These are phyloP conservation scores for Omphalotus guepiniiformis DNA, from an alignment of 768 basidiomycete genomes.

Conservation along the genomic window DNA sequence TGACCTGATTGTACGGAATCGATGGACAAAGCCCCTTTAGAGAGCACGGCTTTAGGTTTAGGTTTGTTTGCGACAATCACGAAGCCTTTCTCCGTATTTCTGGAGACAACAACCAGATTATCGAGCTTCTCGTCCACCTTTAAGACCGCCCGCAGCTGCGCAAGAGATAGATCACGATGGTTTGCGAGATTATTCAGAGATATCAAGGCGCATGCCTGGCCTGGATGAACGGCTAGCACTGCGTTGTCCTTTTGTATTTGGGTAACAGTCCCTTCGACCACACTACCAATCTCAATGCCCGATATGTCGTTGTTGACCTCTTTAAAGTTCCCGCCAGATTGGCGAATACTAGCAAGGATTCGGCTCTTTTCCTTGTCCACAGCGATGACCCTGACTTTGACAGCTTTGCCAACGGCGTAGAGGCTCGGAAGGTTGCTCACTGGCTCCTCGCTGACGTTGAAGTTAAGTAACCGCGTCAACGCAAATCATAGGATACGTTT, in stretches of 20 bases:
- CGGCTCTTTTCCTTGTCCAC: conserved; percentile 54
- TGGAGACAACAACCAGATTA: conserved; percentile 84
- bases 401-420: conserved; percentile 77
- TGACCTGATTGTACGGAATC: conserved; percentile 70
- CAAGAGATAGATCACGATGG: conserved; percentile 57
- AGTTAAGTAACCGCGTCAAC: conserved; percentile 7
- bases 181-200: conserved; percentile 87
- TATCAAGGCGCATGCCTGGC: conserved; percentile 72
- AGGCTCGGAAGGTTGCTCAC: conserved; percentile 51
- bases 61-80: conserved; percentile 80
- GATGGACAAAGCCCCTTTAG: conserved; percentile 53
- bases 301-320: conserved; percentile 57
- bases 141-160: conserved; percentile 60
- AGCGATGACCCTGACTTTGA: conserved; percentile 76
- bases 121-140: conserved; percentile 67
- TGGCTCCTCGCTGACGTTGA: conserved; percentile 55
- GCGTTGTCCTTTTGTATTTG: conserved; percentile 86
- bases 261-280: conserved; percentile 62
- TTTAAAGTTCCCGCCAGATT: conserved; percentile 55
- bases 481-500: background rate
- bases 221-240: conserved; percentile 67
- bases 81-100: conserved; percentile 79
- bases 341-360: conserved; percentile 83
- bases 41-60: conserved; percentile 46
- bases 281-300: conserved; percentile 72